Percentiles rank a stretch among this genome's conserved stretches.
Evolutionary conservation across 192 early-diverging fungal species (phyloP).

Genomic region (Geranomyces variabilis): DNA sequence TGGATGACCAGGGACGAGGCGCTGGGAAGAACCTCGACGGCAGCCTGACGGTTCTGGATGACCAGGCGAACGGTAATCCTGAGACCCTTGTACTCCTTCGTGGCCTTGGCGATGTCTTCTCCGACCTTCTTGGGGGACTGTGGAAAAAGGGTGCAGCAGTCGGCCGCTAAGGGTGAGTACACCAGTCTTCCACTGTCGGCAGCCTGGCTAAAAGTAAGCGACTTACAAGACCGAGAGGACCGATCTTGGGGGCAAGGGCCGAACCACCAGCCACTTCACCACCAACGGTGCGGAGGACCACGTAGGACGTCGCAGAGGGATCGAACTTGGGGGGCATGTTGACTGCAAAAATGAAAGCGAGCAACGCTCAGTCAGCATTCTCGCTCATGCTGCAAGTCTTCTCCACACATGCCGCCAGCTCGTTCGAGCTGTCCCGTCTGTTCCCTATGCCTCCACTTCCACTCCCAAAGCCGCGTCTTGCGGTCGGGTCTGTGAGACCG

Average conservation of each 20-base stretch:
- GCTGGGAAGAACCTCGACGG: conserved; percentile 92
- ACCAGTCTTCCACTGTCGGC: background rate
- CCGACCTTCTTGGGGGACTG: conserved; percentile 99
- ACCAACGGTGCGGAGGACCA: conserved; percentile 97
- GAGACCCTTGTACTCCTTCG: conserved; percentile 98
- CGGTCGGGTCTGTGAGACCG: too few species aligned
- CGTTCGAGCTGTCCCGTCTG: background rate
- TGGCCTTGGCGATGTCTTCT: conserved; percentile 99
- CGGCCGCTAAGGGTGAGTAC: background rate
- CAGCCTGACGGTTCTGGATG: conserved; percentile 99
- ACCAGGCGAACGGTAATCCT: conserved; percentile 97
- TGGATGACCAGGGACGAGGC: conserved; percentile 96
- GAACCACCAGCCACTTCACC: conserved; percentile 97
- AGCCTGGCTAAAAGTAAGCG: background rate
- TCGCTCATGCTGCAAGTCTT: background rate
- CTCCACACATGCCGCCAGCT: background rate
- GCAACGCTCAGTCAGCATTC: background rate
- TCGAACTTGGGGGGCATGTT: conserved; percentile 90
- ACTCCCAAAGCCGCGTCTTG: background rate
- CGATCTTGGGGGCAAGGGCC: conserved; percentile 98
- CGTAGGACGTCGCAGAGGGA: conserved; percentile 74
- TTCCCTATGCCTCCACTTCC: background rate
- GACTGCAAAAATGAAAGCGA: conserved; percentile 6
- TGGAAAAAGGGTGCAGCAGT: background rate
- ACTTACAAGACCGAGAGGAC: conserved; percentile 94